A percentile compares a stretch with the other conserved stretches of the same genome.
phyloP scores from a whole-genome alignment of 768 basidiomycete species.

The Coprinellus micaceus region DNA sequence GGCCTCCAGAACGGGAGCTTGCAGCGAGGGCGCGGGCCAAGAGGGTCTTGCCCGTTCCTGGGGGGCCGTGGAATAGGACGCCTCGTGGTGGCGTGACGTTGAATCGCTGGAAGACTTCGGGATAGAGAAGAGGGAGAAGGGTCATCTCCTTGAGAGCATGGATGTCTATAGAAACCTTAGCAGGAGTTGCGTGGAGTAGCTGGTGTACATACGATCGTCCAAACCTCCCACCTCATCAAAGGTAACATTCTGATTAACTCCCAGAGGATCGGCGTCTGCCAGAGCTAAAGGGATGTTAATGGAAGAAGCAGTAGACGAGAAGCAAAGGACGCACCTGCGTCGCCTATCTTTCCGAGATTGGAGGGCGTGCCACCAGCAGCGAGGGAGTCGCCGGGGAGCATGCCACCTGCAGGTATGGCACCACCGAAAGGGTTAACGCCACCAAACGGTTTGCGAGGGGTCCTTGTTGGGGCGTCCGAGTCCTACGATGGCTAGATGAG shows the following conservation, averaged over 20 bases:
- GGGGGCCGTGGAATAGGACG: conserved; percentile 96
- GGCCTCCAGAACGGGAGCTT: conserved; percentile 81
- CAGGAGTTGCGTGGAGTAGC: background rate
- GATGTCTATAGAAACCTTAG: conserved; percentile 59
- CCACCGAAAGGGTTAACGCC: conserved; percentile 54
- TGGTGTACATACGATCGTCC: conserved; percentile 71
- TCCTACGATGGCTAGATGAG: conserved; percentile 41
- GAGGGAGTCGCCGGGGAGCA: conserved; percentile 62
- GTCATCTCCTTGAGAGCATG: conserved; percentile 99
- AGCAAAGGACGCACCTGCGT: conserved; percentile 49
- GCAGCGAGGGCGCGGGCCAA: conserved; percentile 92
- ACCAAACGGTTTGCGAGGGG: conserved; percentile 59
- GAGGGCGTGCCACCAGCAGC: conserved; percentile 71
- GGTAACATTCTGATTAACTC: conserved; percentile 88
- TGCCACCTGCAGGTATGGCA: conserved; percentile 47
- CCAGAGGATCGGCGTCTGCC: conserved; percentile 94
- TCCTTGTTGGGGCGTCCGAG: conserved; percentile 64
- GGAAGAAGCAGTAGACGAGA: conserved; percentile 14
- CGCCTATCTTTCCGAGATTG: conserved; percentile 81
- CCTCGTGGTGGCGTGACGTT: conserved; percentile 93
- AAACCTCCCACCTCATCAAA: conserved; percentile 97
- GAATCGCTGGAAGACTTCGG: conserved; percentile 94
- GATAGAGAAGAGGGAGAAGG: conserved; percentile 88
- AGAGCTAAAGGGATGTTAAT: conserved; percentile 47
- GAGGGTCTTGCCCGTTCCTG: conserved; percentile 97